Base-by-base conservation (phyloP, 495 filamentous ascomycete species). In the Hypomontagnella submonticulosa region DNA sequence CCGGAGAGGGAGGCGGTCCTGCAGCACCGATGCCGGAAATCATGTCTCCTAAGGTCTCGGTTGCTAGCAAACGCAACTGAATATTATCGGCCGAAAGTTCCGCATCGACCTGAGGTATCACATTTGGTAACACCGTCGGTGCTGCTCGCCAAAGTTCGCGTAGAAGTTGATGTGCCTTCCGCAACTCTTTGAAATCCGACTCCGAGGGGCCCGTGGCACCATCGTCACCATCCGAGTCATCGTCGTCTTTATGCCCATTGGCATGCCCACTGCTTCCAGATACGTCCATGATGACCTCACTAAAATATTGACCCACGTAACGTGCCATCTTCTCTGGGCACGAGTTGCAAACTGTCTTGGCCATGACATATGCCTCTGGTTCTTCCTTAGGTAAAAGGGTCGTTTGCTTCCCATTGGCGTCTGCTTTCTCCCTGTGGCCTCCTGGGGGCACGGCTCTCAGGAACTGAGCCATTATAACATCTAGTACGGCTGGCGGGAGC, bases 401-500 rank as follows among this genome's bases (percentile, higher is more conserved):
- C 2, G 87, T 89, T 70, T 97, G 92, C 20, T 76, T 80, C 12
- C 76, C 78, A 60, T 80, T 79, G 18, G 76, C 69, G 41, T 81
- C 77, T 27, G 72, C 69, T 65, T 86, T 91, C 19, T 89, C 85
- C 40, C 81, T 82, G 19, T 77, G 76, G 4, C 73, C 73, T 50
- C 85, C 87, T 16, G 81, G 80, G 47, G 88, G 90, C 55, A 92
- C 92, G 2, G 92, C 92, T 61, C 95, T 87, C 42, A 98, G 80
- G 71, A 99, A 99, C 74, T 99, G 95, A 3, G 92, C 92, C 62
- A 98, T 88, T 60, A 99, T 92, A 10, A 93, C 88, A 71, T 99
- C 94, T n/a, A 97, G 84, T 1, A 95, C 91, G 58, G 92, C 87
- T 0, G 87, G 77, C 0, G 96, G 91, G 2, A 99, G 81, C n/a